phyloP scores from a whole-genome alignment of 352 stramenopile species.

The Phytopythium mirpurense region DNA sequence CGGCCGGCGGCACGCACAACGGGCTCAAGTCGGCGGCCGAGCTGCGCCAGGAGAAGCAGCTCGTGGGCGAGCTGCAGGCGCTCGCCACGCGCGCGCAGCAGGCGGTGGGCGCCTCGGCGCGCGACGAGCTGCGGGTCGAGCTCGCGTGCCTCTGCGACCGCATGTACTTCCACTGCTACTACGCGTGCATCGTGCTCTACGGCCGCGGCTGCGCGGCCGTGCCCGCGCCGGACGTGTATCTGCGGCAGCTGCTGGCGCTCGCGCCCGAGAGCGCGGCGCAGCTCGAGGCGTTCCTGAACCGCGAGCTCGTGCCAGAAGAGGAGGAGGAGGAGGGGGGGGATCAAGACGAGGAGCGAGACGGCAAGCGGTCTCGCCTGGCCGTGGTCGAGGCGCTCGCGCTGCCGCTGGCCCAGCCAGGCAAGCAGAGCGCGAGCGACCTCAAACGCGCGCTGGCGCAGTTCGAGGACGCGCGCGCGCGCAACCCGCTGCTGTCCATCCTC shows the following conservation, averaged over 20 bases:
- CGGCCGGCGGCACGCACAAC: conserved; percentile 51
- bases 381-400: conserved; percentile 40
- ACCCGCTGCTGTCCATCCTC: conserved; percentile 52
- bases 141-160: conserved; percentile 59
- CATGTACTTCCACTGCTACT: conserved; percentile 84
- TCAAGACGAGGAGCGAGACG: background rate
- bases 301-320: conserved; percentile 24
- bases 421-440: conserved; percentile 13
- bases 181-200: conserved; percentile 65
- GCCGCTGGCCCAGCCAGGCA: conserved; percentile 17
- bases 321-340: conserved; percentile 9
- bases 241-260: conserved; percentile 49
- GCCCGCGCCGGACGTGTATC: conserved; percentile 48
- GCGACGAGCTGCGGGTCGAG: conserved; percentile 57
- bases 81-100: conserved; percentile 46
- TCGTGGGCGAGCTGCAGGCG: conserved; percentile 45
- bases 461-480: conserved; percentile 19
- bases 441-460: conserved; percentile 9
- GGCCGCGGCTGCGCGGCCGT: conserved; percentile 57
- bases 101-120: conserved; percentile 32
- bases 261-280: conserved; percentile 24
- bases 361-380: background rate
- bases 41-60: conserved; percentile 43
- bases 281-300: conserved; percentile 56
- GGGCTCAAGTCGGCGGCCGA: conserved; percentile 54